Percentiles rank a stretch among this genome's conserved stretches.
Conservation (phyloP, 495 filamentous ascomycete species). For the Thermochaetoides thermophila region DNA sequence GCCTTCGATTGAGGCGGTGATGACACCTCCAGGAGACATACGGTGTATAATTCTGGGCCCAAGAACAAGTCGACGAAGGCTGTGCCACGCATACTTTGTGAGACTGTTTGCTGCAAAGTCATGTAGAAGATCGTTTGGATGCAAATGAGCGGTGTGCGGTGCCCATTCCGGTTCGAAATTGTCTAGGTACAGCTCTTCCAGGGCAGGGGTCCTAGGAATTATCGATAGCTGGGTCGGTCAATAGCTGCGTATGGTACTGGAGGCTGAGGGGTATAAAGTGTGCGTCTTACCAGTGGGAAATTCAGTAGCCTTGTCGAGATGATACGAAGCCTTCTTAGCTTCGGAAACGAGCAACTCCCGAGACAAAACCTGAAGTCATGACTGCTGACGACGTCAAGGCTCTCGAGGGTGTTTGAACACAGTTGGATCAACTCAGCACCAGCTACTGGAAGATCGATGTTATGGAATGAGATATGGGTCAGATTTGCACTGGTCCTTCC, state of each 20-base stretch:
- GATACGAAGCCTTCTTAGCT: slow-evolving; percentile 1
- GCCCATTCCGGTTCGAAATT: neutral
- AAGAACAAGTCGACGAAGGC: slow-evolving; percentile 5
- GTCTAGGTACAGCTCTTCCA: slow-evolving; percentile 11
- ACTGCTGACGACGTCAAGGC: slow-evolving; percentile 1
- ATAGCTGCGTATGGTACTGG: neutral
- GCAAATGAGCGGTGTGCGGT: too few species aligned
- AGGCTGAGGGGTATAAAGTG: neutral
- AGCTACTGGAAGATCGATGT: too few species aligned
- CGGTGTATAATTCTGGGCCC: too few species aligned
- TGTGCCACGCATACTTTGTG: too few species aligned
- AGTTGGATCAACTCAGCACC: too few species aligned
- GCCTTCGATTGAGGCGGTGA: too few species aligned
- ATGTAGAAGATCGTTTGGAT: too few species aligned
- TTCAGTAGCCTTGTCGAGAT: neutral
- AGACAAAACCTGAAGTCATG: too few species aligned
- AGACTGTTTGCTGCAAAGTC: too few species aligned
- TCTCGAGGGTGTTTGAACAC: slow-evolving; percentile 1
- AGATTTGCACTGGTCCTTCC: too few species aligned
- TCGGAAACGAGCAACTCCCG: neutral
- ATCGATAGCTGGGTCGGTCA: slow-evolving; percentile 1
- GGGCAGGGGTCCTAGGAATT: slow-evolving; percentile 3
- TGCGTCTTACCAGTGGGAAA: neutral
- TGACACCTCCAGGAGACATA: too few species aligned
- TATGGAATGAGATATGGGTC: too few species aligned